Conservation (phyloP, 2,329 filamentous ascomycete genomes). For the Aspergillus luchuensis region DNA sequence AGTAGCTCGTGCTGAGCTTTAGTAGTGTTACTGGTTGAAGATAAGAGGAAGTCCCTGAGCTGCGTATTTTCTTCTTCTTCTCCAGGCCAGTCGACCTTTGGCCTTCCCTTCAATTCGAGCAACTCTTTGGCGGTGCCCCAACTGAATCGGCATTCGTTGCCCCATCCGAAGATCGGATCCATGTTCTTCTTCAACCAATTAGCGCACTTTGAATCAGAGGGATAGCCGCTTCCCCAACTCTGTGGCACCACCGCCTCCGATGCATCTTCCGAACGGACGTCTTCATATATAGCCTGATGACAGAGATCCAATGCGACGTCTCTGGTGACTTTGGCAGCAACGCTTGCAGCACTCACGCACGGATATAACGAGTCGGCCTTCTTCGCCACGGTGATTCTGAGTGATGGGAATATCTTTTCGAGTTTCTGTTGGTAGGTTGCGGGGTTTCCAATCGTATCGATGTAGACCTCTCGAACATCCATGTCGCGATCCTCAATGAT, state of each 20-base stretch:
- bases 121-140: constrained; percentile 96
- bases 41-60: constrained; percentile 74
- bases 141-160: constrained; percentile 86
- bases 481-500: constrained; percentile 72
- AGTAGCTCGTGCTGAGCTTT: constrained; percentile 66
- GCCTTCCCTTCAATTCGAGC: constrained; percentile 72
- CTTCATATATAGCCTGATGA: constrained; percentile 58
- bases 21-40: constrained; percentile 35
- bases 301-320: constrained; percentile 85
- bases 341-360: constrained; percentile 88
- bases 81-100: constrained; percentile 81
- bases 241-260: constrained; percentile 39
- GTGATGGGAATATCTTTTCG: constrained; percentile 77
- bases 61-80: constrained; percentile 71
- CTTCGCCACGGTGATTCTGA: constrained; percentile 75
- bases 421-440: constrained; percentile 81
- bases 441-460: constrained; percentile 89
- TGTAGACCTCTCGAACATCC: constrained; percentile 85
- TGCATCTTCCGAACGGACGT: constrained; percentile 30
- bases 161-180: constrained; percentile 95
- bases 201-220: constrained; percentile 78
- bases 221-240: constrained; percentile 90
- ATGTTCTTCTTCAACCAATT: constrained; percentile 82
- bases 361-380: constrained; percentile 94
- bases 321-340: constrained; percentile 93